Evolutionary conservation across 1,284 basidiomycete species (phyloP), one percentile per base, ranked within the genome.

Genomic region (Cryptococcus amylolentus): DNA sequence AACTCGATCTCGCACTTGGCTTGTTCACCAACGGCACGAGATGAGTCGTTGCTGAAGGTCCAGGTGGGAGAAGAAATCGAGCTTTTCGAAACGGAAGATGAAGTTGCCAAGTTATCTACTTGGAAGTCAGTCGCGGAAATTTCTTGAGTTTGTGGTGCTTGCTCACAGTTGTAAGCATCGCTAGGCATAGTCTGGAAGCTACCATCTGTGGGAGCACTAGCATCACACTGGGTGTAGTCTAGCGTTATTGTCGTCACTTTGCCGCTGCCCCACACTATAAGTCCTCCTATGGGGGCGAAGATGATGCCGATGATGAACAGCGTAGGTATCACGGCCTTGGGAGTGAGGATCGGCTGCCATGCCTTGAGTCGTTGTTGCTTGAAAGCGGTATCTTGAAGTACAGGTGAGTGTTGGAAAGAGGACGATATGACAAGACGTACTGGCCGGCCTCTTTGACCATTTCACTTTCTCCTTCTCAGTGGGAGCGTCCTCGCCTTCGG

Each of bases 281-380:
- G 82, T 50, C 87, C 96, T 20, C 95, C 96, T 68, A 99, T 94
- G 55, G 94, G 94, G 1, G 91, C 94, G 73, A 98, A 98, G 67
- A 98, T 80, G 67, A 98, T 82, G 49, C 91, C 95, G 68, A 98
- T 86, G 69, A 97, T 85, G 78, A 98, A 96, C 52, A 99, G 84
- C 2, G 93, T 95, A 5, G 96, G 96, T 12, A 98, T 83, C 14
- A 98, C 96, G 1, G 93, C 95, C 77, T 92, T 92, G 3, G 96
- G 96, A 0, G 95, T 98, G 43, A 98, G 83, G 73, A 99, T 97
- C 18, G 96, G 96, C 82, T 99, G 96, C 96, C 96, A 99, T 69
- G 96, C 96, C 80, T 98, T 98, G 72, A 99, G 84, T 56, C 96
- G 89, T 79, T 99, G 96, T 77, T 99, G 96, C 80, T 97, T 98